phyloP scores from a whole-genome alignment of 1,139 yeast species.

The Geotrichum citri-aurantii region DNA sequence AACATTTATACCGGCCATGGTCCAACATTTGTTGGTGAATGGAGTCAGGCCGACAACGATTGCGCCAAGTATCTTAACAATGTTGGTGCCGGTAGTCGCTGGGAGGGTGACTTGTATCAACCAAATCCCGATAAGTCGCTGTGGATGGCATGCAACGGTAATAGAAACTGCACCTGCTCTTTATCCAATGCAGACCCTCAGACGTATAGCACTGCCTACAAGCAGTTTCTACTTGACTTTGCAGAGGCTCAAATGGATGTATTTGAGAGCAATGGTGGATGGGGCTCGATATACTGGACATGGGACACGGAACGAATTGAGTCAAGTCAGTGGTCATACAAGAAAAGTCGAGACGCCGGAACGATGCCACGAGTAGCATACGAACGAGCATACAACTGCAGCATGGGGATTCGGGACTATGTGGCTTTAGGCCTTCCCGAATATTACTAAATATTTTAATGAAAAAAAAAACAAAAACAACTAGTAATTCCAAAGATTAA shows the following conservation, averaged over 20 bases:
- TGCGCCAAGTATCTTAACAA: slow-evolving; percentile 85
- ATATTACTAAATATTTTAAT: slow-evolving; percentile 9
- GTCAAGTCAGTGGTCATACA: slow-evolving; percentile 36
- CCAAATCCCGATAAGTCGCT: slow-evolving; percentile 9
- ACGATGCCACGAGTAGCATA: slow-evolving; percentile 31
- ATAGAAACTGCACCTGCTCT: slow-evolving; percentile 30
- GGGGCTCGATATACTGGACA: slow-evolving; percentile 37
- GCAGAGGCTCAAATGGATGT: slow-evolving; percentile 35
- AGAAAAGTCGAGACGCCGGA: slow-evolving; percentile 31
- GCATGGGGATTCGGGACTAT: slow-evolving; percentile 26
- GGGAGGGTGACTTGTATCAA: slow-evolving; percentile 47
- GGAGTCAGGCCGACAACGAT: slow-evolving; percentile 87
- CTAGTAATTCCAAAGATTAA: not conserved
- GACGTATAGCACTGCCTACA: slow-evolving; percentile 29
- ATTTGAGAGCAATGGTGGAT: slow-evolving; percentile 30
- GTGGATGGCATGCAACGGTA: slow-evolving; percentile 12
- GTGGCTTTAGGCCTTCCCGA: slow-evolving; percentile 31
- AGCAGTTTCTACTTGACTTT: slow-evolving; percentile 29
- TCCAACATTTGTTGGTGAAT: slow-evolving; percentile 70
- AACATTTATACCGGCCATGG: slow-evolving; percentile 53
- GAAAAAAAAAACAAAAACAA: not conserved
- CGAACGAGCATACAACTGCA: slow-evolving; percentile 29
- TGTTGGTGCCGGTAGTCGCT: slow-evolving; percentile 77
- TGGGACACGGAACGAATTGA: slow-evolving; percentile 34
- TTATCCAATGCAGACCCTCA: slow-evolving; percentile 29